Base-by-base conservation (phyloP, 352 stramenopile genomes). In the Phytophthora sojae region DNA sequence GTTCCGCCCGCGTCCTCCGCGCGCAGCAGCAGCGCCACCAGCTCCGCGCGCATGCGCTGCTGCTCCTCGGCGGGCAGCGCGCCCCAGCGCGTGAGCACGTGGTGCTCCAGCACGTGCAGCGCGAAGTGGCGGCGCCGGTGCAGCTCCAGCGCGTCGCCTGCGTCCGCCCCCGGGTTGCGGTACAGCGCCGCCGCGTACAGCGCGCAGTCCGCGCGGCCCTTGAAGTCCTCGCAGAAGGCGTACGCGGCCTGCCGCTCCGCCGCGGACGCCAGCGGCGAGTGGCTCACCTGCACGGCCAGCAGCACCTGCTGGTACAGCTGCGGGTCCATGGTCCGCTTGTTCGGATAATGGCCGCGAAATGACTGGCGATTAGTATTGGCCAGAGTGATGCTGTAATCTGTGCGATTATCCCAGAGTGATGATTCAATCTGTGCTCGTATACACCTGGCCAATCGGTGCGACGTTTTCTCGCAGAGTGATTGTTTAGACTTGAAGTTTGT, bases 211-310 rank as follows among this genome's bases (percentile, higher is more conserved):
- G 69, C 29, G 47, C 84, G 84, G 30, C 69, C 76, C 74, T 95
- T 93, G 71, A 95, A 93, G 53, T 85, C 67, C 57, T 95, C 85
- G 50, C 85, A 92, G 71, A 91, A 93, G 39, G 74, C 80, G 57
- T 95, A 95, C 15, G 88, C 85, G 21, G 73, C 77, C 26, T 81
- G 64, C 11, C 85, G 82, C 2, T 93, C 85, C 0, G 45, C 69
- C 2, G 81, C 50, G 3, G 79, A 71, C 21, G 81, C 81, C 25
- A 76, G 58, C n/a, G 75, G 74, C 71, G 85, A 92, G 81, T 93
- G 86, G 61, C 77, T 90, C 45, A 91, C 80, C 56, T 92, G 79
- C 17, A 95, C 80, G 15, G 88, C 88, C 57, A 89, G 74, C 71
- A 95, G 73, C 64, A 93, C 76, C 59, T 89, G 84, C 69, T 92